A percentile compares a stretch with the other conserved stretches of the same genome.
Evolutionary conservation across 2,329 filamentous ascomycete genomes (phyloP).

Genomic region (Colletotrichum godetiae): DNA sequence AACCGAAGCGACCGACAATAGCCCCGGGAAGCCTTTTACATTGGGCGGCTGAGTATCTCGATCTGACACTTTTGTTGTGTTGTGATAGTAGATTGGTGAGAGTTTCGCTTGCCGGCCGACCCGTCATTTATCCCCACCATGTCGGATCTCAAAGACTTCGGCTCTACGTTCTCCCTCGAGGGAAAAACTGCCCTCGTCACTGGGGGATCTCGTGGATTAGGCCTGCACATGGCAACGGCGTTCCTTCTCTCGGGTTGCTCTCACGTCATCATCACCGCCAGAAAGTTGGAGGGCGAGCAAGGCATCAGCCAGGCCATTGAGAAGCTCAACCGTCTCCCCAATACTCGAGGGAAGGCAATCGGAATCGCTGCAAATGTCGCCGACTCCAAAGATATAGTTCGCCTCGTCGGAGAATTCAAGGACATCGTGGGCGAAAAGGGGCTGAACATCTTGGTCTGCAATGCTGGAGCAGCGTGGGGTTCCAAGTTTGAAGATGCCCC

Average conservation of each 20-base stretch:
- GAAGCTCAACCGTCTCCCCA: slow-evolving; percentile 72
- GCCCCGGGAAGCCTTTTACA: background rate
- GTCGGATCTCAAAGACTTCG: slow-evolving; percentile 44
- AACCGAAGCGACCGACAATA: slow-evolving; percentile 10
- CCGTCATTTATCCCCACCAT: slow-evolving; percentile 29
- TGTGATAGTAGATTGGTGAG: background rate
- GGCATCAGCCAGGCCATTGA: slow-evolving; percentile 69
- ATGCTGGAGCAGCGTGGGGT: slow-evolving; percentile 79
- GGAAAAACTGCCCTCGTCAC: slow-evolving; percentile 60
- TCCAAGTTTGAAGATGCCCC: slow-evolving; percentile 72
- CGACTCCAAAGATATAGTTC: slow-evolving; percentile 65
- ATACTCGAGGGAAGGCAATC: slow-evolving; percentile 64
- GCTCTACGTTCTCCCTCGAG: slow-evolving; percentile 44
- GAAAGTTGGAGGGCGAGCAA: slow-evolving; percentile 71
- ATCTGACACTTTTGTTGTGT: background rate
- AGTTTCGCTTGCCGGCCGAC: background rate
- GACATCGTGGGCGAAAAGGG: slow-evolving; percentile 65
- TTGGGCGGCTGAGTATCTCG: background rate
- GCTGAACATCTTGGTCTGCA: slow-evolving; percentile 76
- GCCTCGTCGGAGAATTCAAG: slow-evolving; percentile 63
- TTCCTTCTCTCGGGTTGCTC: slow-evolving; percentile 75
- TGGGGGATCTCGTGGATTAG: slow-evolving; percentile 61
- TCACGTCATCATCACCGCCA: slow-evolving; percentile 79
- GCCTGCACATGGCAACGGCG: slow-evolving; percentile 72
- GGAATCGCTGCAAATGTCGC: slow-evolving; percentile 75